Evolutionary conservation across 148 eudicot genomes (phyloP).

Genomic region (Euryodendron excelsum): DNA sequence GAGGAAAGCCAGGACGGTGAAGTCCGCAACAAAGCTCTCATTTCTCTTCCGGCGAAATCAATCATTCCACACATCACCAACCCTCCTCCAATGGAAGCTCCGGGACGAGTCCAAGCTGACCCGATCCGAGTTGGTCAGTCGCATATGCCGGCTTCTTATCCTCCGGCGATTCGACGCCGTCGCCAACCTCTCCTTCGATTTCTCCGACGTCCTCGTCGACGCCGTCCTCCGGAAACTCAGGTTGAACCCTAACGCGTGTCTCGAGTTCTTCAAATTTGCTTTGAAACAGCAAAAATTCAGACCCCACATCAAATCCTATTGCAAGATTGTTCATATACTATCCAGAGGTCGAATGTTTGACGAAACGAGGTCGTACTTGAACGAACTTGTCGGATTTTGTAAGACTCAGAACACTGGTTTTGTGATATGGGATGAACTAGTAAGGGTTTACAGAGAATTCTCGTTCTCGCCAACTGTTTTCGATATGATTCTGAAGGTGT

Average conservation of each 20-base stretch:
- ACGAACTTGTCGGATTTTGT: conserved; percentile 42
- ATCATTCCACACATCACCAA: conserved; percentile 6
- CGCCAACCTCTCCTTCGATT: conserved; percentile 35
- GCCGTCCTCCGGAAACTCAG: conserved; percentile 43
- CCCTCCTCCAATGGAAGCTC: conserved; percentile 25
- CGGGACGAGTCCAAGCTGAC: conserved; percentile 29
- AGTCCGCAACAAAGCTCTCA: neutral
- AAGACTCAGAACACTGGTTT: conserved; percentile 16
- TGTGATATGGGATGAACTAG: conserved; percentile 51
- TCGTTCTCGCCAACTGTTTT: conserved; percentile 63
- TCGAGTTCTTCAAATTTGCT: conserved; percentile 50
- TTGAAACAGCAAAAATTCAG: conserved; percentile 22
- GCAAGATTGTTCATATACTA: conserved; percentile 60
- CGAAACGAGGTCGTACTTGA: conserved; percentile 47
- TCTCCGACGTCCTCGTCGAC: conserved; percentile 52
- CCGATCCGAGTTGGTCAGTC: conserved; percentile 37
- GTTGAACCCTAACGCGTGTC: conserved; percentile 45
- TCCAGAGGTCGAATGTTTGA: conserved; percentile 49
- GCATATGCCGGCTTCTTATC: conserved; percentile 49
- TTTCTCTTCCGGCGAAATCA: neutral
- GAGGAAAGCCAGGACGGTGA: neutral
- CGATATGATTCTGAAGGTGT: conserved; percentile 64
- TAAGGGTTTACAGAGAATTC: conserved; percentile 52
- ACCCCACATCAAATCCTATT: conserved; percentile 37
- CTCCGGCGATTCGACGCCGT: conserved; percentile 57